A percentile compares a stretch with the other conserved stretches of the same genome.
Conservation (phyloP, 2,329 filamentous ascomycete genomes). For the Talaromyces rugulosus region DNA sequence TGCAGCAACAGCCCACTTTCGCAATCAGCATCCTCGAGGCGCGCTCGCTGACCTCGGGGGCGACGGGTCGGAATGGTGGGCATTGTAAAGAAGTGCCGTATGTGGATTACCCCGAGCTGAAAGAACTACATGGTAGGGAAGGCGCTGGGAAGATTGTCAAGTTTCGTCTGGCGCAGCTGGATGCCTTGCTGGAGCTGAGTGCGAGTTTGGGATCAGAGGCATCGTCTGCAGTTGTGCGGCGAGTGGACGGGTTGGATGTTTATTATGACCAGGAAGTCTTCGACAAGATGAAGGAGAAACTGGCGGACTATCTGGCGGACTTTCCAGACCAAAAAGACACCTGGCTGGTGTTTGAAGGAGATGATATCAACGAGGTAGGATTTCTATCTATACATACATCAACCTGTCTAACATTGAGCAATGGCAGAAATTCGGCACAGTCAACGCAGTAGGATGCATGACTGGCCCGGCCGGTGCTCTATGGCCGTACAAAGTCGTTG, state of each 20-base stretch:
- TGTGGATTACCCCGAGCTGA: conserved; percentile 75
- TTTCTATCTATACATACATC: not conserved
- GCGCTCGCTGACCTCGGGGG: conserved; percentile 31
- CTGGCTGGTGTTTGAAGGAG: conserved; percentile 11
- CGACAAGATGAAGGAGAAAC: conserved; percentile 7
- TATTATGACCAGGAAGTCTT: conserved; percentile 12
- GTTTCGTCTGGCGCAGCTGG: conserved; percentile 22
- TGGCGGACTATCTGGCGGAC: conserved; percentile 6
- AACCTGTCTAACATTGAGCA: not conserved
- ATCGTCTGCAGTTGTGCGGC: conserved; percentile 4
- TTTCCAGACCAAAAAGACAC: conserved; percentile 12
- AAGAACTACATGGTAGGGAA: conserved; percentile 29
- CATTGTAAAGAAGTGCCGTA: conserved; percentile 60
- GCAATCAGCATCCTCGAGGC: conserved; percentile 33
- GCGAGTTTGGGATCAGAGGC: conserved; percentile 4
- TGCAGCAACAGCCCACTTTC: conserved; percentile 21
- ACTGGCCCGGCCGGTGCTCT: conserved; percentile 28
- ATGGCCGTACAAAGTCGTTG: conserved; percentile 36
- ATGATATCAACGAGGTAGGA: conserved; percentile 17
- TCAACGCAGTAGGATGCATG: conserved; percentile 16
- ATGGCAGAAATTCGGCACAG: conserved; percentile 14
- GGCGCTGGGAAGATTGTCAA: conserved; percentile 32
- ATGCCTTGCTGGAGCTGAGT: conserved; percentile 12
- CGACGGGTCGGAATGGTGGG: conserved; percentile 36
- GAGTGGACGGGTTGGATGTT: conserved; percentile 12